Conservation (phyloP, 2,329 filamentous ascomycete genomes). For the Daldinia sp. region DNA sequence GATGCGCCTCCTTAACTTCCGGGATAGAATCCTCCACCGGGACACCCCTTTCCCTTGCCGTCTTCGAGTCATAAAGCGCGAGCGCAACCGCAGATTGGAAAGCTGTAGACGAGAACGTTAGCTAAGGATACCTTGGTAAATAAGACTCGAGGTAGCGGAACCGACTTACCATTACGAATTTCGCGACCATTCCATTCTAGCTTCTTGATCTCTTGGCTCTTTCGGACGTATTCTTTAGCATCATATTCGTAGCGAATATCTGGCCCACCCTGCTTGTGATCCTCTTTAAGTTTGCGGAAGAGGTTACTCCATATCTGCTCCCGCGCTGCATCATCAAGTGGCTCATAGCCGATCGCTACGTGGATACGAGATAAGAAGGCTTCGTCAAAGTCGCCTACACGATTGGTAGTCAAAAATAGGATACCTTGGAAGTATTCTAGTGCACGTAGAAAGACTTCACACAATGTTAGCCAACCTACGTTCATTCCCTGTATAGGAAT, state of each 20-base stretch:
- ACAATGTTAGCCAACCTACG: neutral
- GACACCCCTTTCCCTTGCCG: constrained; percentile 18
- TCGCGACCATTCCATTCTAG: constrained; percentile 46
- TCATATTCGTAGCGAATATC: constrained; percentile 37
- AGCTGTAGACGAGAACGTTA: constrained; percentile 8
- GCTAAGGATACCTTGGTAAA: neutral
- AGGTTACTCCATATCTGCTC: constrained; percentile 49
- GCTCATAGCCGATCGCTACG: constrained; percentile 48
- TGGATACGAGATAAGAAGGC: constrained; percentile 52
- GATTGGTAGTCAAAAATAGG: constrained; percentile 50
- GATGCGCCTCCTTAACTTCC: constrained; percentile 33
- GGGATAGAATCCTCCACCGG: constrained; percentile 21
- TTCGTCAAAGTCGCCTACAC: constrained; percentile 51
- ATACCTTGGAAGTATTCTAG: constrained; percentile 52
- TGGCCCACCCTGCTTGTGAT: constrained; percentile 22
- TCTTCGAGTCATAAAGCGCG: constrained; percentile 28
- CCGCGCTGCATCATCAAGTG: constrained; percentile 47
- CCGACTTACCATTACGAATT: constrained; percentile 41
- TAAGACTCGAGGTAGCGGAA: neutral
- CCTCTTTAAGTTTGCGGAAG: constrained; percentile 47
- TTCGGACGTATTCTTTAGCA: constrained; percentile 42
- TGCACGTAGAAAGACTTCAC: constrained; percentile 45
- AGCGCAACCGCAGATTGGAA: constrained; percentile 39
- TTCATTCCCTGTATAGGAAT: neutral
- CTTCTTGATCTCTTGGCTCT: constrained; percentile 29